Evolutionary conservation across 495 filamentous ascomycete genomes (phyloP).

Genomic region (Corynascus novoguineensis): DNA sequence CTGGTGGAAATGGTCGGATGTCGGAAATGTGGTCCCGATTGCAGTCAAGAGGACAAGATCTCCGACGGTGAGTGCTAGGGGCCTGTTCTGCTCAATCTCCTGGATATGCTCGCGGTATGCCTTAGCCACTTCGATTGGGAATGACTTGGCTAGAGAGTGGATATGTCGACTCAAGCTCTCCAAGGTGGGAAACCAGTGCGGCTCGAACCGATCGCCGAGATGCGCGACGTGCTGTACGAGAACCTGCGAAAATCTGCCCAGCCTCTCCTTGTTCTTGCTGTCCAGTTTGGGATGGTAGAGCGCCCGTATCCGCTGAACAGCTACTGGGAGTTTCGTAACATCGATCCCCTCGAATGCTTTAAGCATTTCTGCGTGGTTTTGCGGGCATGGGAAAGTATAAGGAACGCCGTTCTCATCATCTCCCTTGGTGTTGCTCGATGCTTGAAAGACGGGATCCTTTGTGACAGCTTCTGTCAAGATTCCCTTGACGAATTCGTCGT

Average conservation of each 20-base stretch:
- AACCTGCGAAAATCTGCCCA: constrained; percentile 64
- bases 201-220: constrained; percentile 46
- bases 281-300: constrained; percentile 84
- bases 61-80: constrained; percentile 58
- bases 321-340: constrained; percentile 59
- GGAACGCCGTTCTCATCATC: constrained; percentile 53
- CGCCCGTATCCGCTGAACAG: constrained; percentile 83
- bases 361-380: constrained; percentile 67
- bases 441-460: constrained; percentile 41
- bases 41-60: constrained; percentile 80
- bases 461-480: constrained; percentile 51
- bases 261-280: constrained; percentile 74
- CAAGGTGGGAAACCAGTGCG: constrained; percentile 34
- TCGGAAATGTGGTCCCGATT: constrained; percentile 79
- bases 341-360: constrained; percentile 54
- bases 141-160: constrained; percentile 72
- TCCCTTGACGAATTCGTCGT: constrained; percentile 64
- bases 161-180: constrained; percentile 41
- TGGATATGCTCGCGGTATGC: constrained; percentile 71
- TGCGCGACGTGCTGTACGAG: constrained; percentile 75
- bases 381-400: constrained; percentile 79
- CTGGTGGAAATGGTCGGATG: constrained; percentile 93
- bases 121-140: constrained; percentile 66
- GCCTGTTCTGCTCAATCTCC: constrained; percentile 54
- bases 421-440: constrained; percentile 24